Percentiles rank a stretch among this genome's conserved stretches.
These are phyloP conservation scores for Candida railenensis DNA, from an alignment of 805 yeast species.

Conservation along the genomic window DNA sequence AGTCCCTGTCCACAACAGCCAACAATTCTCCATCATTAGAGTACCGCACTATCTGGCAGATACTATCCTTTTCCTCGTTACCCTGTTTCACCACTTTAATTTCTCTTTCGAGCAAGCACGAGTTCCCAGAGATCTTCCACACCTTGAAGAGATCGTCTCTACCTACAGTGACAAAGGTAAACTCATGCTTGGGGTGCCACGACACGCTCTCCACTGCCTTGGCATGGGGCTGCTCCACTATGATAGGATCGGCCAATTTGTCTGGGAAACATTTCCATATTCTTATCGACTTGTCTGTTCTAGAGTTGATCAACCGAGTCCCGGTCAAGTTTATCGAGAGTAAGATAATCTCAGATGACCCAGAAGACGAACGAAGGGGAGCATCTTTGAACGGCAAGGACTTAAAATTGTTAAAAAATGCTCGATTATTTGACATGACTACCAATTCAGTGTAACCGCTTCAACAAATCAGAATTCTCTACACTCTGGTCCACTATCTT, in stretches of 20 bases:
- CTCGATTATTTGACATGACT: constrained; percentile 10
- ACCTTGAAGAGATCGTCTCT: constrained; percentile 44
- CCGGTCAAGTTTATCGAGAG: constrained; percentile 43
- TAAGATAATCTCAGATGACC: constrained; percentile 30
- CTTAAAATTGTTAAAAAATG: constrained; percentile 20
- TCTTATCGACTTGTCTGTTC: constrained; percentile 43
- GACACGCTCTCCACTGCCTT: constrained; percentile 38
- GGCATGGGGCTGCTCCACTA: constrained; percentile 41
- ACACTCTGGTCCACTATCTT: too few relatives aligned
- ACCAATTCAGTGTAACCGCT: too few relatives aligned
- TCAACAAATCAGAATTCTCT: too few relatives aligned
- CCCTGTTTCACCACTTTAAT: constrained; percentile 23
- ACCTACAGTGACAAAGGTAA: constrained; percentile 49
- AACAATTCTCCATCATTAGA: constrained; percentile 49
- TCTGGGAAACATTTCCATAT: constrained; percentile 34
- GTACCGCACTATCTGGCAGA: constrained; percentile 29
- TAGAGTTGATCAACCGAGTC: constrained; percentile 38
- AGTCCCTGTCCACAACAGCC: constrained; percentile 41
- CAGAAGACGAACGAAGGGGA: constrained; percentile 13
- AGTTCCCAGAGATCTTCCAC: constrained; percentile 37
- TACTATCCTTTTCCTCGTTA: constrained; percentile 8
- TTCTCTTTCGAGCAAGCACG: constrained; percentile 30
- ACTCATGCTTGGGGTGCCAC: constrained; percentile 51
- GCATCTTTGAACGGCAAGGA: constrained; percentile 14
- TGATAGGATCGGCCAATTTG: constrained; percentile 33